Base-by-base conservation (phyloP, 169 alveolate genomes). In the Babesia caballi region DNA sequence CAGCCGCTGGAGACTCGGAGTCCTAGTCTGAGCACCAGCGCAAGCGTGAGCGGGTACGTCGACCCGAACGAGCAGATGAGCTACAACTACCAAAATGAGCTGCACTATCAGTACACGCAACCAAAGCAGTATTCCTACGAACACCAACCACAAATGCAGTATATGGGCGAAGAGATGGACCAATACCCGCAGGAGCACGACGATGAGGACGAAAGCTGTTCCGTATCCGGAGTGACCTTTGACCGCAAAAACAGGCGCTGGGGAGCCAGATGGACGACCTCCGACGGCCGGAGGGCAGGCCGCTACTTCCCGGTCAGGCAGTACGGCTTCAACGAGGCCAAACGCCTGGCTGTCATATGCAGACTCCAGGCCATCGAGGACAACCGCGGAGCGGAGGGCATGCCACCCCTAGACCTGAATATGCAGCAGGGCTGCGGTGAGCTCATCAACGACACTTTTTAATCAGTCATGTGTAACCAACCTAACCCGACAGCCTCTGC, bases 221-320 rank as follows among this genome's bases (percentile, higher is more conserved):
- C 85, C 21, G 81, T 76, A 7, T 83, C 84, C 7, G 90, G 91
- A 27, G 93, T 87, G 3, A 86, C 85, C 42, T 87, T 76, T 49
- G 93, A 87, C 72, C 71, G 93, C 15, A 87, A 78, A 56, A 84
- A 83, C 32, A 66, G 87, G 44, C 66, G 93, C 23, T 87, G 93
- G 93, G 89, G 83, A 25, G 89, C 93, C n/a, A 76, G 85, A 14
- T 87, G 90, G 90, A 78, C 85, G 21, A 83, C 89, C 4, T 53
- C 85, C 0, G 88, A 87, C 38, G 93, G 93, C 2, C 66, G 86
- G 49, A 63, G 89, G 58, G 82, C 73, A 27, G 84, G 82, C 44
- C 67, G 90, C 49, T 87, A 83, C 65, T 87, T 87, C 66, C 90
- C 89, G 32, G 93, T 87, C 30, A 66, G 80, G 49, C 89, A 83